These are phyloP conservation scores for Penicillium paradoxum DNA, from an alignment of 495 filamentous ascomycete genomes.

Conservation along the genomic window DNA sequence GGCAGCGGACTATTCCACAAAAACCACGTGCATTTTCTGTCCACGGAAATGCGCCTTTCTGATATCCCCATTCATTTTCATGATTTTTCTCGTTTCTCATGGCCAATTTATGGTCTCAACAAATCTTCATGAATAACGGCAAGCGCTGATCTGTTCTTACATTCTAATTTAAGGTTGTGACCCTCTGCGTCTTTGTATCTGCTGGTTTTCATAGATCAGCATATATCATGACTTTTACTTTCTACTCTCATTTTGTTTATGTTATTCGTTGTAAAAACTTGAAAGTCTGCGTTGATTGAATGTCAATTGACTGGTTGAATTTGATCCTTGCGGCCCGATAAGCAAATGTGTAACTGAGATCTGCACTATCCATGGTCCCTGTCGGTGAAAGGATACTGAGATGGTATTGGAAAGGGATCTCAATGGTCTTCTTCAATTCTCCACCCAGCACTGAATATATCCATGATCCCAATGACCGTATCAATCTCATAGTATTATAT, in stretches of 20 bases:
- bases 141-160: neutral
- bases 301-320: no score
- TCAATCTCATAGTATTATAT: conserved; percentile 40
- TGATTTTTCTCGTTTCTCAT: neutral
- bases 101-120: neutral
- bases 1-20: neutral
- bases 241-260: no score
- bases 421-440: neutral
- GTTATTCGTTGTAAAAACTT: no score
- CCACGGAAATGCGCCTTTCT: neutral
- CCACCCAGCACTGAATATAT: neutral
- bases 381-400: no score
- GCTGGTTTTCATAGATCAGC: neutral
- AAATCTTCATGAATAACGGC: neutral
- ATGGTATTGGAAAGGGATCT: neutral
- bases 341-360: neutral
- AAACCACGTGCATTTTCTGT: neutral
- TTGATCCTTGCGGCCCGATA: no score
- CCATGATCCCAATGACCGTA: no score
- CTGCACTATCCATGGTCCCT: neutral
- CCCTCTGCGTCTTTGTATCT: neutral
- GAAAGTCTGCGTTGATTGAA: no score
- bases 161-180: neutral
- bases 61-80: neutral
- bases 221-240: neutral